A percentile compares a stretch with the other conserved stretches of the same genome.
Conservation (phyloP, 2,329 filamentous ascomycete genomes). For the Curvularia spicifera region DNA sequence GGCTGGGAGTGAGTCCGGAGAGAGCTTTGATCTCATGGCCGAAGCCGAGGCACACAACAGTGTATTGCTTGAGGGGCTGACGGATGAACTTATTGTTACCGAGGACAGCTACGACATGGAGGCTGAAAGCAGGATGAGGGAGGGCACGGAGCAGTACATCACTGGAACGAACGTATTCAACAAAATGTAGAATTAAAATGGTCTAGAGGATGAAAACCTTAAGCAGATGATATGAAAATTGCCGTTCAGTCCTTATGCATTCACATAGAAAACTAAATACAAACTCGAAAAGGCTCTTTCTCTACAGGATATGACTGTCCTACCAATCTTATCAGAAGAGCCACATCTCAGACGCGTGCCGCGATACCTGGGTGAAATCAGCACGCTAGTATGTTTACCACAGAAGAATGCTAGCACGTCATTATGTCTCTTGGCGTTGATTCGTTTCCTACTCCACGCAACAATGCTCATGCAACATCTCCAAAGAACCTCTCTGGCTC, state of each 20-base stretch:
- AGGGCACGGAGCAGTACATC: conserved; percentile 25
- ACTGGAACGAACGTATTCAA: conserved; percentile 36
- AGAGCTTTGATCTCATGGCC: conserved; percentile 56
- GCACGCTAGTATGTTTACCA: too few relatives aligned
- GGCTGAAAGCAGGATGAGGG: conserved; percentile 25
- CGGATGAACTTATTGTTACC: conserved; percentile 12
- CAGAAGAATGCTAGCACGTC: too few relatives aligned
- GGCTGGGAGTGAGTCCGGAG: conserved; percentile 37
- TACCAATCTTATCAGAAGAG: not conserved
- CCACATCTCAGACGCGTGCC: not conserved
- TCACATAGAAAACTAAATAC: not conserved
- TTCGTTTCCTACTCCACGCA: not conserved
- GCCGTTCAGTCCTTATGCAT: not conserved
- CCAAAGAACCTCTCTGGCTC: too few relatives aligned
- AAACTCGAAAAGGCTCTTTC: not conserved
- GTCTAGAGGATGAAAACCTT: not conserved
- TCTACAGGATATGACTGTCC: not conserved
- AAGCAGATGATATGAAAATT: not conserved
- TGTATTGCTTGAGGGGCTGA: conserved; percentile 38
- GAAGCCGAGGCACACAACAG: conserved; percentile 53
- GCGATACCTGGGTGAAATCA: not conserved
- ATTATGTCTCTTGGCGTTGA: too few relatives aligned
- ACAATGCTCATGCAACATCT: not conserved
- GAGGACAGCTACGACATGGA: conserved; percentile 15
- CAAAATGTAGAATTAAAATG: conserved; percentile 34